Base-by-base conservation (phyloP, 2,329 filamentous ascomycete species). In the Alternaria sp. region DNA sequence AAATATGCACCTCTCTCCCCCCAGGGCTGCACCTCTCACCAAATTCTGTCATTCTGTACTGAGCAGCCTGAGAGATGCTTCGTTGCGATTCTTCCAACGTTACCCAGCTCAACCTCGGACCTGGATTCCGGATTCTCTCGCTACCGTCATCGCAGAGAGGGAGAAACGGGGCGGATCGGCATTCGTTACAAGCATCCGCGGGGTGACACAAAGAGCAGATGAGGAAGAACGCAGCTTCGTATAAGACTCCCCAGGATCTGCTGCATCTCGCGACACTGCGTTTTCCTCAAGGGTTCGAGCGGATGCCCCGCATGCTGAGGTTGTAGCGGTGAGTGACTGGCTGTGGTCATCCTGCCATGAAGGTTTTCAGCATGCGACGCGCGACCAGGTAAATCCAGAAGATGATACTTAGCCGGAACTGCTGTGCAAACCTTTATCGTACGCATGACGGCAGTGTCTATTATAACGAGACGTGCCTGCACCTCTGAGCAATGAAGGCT, bases 101-200 rank as follows among this genome's bases (percentile, higher is more conserved):
- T 71, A 75, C 68, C 69, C 64, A 69, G 58, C 63, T 71, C 64
- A 71, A 72, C 71, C 76, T 71, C 60, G 65, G 70, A 76, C 76
- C 77, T 68, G 75, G 76, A 67, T 66, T 61, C 58, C 63, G 77
- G 75, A 72, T 70, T 63, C 25, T 56, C 54, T 70, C 66, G 66
- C 68, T 64, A 69, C 64, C 61, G 25, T 59, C n/a, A 49, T 61
- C 44, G 61, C 60, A 64, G 64, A 64, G 62, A 60, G 60, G 60
- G 53, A 64, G 61, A 66, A 43, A 59, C 62, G 44, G 60, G 67
- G 49, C 50, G 43, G 41, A 56, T 58, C 54, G 59, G 33, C 57
- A 53, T 18, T 41, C 50, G 51, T 49, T 63, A 61, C 37, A 49
- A 41, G 47, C 58, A 66, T 62, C 50, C 51, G 56, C 49, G 41